Conservation (phyloP, 2,329 filamentous ascomycete genomes). For the Sclerotiophoma versabilis region DNA sequence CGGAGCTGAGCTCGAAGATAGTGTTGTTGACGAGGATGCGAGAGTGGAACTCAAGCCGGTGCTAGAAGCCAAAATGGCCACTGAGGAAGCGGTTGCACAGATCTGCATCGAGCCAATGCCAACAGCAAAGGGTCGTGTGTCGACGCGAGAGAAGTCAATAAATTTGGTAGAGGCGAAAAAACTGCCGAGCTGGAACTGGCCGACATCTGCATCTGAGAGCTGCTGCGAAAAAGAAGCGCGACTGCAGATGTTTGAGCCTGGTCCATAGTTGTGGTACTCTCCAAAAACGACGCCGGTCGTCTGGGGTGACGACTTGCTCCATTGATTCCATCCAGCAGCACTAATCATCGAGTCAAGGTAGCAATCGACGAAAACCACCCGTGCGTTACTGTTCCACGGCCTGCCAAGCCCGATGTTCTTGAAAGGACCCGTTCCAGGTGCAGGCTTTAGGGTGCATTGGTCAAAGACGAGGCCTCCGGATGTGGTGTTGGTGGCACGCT, state of each 20-base stretch:
- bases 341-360: conserved; percentile 30
- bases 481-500: conserved; percentile 50
- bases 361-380: conserved; percentile 28
- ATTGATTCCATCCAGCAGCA: conserved; percentile 30
- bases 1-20: conserved; percentile 6
- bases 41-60: neutral
- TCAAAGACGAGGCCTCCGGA: conserved; percentile 50
- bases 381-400: conserved; percentile 30
- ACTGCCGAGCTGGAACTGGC: conserved; percentile 50
- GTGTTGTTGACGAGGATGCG: neutral
- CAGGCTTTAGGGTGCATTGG: conserved; percentile 44
- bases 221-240: conserved; percentile 50
- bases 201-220: conserved; percentile 45
- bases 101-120: conserved; percentile 41
- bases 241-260: conserved; percentile 40
- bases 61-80: neutral
- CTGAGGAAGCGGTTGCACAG: conserved; percentile 28
- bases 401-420: conserved; percentile 39
- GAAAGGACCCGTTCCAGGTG: conserved; percentile 36
- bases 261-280: conserved; percentile 50
- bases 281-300: conserved; percentile 29
- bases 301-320: conserved; percentile 28
- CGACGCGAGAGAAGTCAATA: conserved; percentile 53
- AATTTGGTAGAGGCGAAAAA: conserved; percentile 53
- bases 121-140: conserved; percentile 48